phyloP scores from a whole-genome alignment of 2,329 filamentous ascomycete species.

The Pleoardoris graminearum region DNA sequence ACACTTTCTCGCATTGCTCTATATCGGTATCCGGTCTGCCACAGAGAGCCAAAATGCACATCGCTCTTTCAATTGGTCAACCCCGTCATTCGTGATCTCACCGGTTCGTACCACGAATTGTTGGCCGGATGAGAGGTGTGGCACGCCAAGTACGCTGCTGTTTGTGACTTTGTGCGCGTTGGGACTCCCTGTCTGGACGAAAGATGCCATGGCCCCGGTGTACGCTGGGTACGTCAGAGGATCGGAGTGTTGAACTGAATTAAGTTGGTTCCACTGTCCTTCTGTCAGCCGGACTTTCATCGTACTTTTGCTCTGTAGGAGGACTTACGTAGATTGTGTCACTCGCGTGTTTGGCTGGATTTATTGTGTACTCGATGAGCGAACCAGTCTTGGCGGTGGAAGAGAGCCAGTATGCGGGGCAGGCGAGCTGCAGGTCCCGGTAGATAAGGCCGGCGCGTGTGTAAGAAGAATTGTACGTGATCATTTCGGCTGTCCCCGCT shows the following conservation, averaged over 20 bases:
- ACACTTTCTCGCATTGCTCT: no score
- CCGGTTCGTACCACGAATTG: constrained; percentile 57
- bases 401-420: constrained; percentile 62
- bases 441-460: constrained; percentile 61
- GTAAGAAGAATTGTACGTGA: constrained; percentile 56
- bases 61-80: constrained; percentile 49
- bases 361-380: constrained; percentile 63
- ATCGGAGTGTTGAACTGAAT: constrained; percentile 56
- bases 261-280: constrained; percentile 64
- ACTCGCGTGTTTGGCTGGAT: constrained; percentile 61
- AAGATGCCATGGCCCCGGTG: constrained; percentile 62
- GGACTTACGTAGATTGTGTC: constrained; percentile 63
- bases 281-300: no score
- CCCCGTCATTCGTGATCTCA: constrained; percentile 50
- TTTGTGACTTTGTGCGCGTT: constrained; percentile 61
- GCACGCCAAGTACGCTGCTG: constrained; percentile 50
- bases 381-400: constrained; percentile 53
- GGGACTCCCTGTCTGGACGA: constrained; percentile 62
- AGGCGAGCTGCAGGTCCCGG: constrained; percentile 62
- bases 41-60: constrained; percentile 60
- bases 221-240: constrained; percentile 60
- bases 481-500: constrained; percentile 53
- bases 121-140: constrained; percentile 46
- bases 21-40: constrained; percentile 52
- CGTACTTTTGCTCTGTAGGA: no score